These are phyloP conservation scores for Epichloe amarillans DNA, from an alignment of 2,329 filamentous ascomycete genomes.

Conservation along the genomic window DNA sequence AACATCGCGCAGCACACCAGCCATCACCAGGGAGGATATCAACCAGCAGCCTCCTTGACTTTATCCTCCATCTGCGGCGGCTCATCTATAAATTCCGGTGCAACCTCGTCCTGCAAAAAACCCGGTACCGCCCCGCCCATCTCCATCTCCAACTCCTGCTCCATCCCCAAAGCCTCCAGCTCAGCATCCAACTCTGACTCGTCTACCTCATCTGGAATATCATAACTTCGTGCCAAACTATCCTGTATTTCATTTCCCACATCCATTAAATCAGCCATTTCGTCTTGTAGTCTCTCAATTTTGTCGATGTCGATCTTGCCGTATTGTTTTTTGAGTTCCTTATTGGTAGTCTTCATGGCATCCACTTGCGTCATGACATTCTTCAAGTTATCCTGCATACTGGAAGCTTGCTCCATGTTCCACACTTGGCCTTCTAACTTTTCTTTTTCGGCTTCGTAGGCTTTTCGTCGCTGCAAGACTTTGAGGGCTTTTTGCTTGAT, in stretches of 20 bases:
- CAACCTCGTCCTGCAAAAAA: constrained; percentile 80
- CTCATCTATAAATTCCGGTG: constrained; percentile 86
- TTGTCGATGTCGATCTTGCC: constrained; percentile 96
- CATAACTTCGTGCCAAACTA: constrained; percentile 79
- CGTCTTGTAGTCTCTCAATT: constrained; percentile 94
- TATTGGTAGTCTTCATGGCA: constrained; percentile 93
- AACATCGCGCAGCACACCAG: not conserved
- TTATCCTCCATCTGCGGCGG: constrained; percentile 59
- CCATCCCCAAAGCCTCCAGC: constrained; percentile 83
- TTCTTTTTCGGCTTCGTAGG: constrained; percentile 87
- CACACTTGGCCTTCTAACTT: constrained; percentile 89
- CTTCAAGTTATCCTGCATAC: constrained; percentile 97
- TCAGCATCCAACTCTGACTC: constrained; percentile 94
- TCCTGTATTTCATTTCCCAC: constrained; percentile 98
- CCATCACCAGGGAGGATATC: constrained; percentile 1
- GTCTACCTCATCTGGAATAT: constrained; percentile 92
- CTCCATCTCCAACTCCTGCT: constrained; percentile 73
- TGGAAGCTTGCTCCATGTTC: constrained; percentile 98
- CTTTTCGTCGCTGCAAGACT: constrained; percentile 81
- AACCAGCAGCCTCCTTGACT: constrained; percentile 67
- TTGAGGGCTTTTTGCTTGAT: constrained; percentile 92
- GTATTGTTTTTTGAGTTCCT: constrained; percentile 84
- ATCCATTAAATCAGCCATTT: constrained; percentile 97
- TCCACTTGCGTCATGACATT: constrained; percentile 98
- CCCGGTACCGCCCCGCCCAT: constrained; percentile 57